Evolutionary conservation across 441 rosid species (phyloP), one percentile per base, ranked within the genome.

Genomic region (Pelargonium fulgidum): DNA sequence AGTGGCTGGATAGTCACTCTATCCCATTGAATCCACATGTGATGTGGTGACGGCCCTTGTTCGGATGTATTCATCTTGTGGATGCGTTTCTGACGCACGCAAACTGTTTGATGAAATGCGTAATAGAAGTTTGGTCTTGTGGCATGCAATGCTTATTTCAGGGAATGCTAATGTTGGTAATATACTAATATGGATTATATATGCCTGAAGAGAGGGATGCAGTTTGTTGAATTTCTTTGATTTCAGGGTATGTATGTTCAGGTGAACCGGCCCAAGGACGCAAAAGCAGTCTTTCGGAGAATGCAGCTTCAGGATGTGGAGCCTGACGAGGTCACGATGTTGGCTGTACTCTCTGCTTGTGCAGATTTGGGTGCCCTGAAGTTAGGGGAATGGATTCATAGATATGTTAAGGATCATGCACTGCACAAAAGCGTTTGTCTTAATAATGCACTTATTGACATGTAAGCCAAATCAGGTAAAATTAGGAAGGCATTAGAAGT

Each of bases 391-490:
- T 84, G 86, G 77, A 80, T 87, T 41, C 72, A 85, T 73, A 73
- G 79, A 68, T 85, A 82, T 56, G 71, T 83, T 70, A 67, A 73
- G 64, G 59, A 73, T 29, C 48, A 54, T 68, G 79, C 83, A 54
- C 68, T 81, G 71, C 56, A 77, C 17, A 76, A 81, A 4, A 3
- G 72, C 0, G 79, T 87, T 58, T 77, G 84, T 17, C 80, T 87
- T 69, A 77, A 79, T 68, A 87, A 92, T 33, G 85, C 94, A 1
- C 74, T 93, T 42, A 85, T 91, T 8, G 89, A 93, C 79, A 85
- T 82, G 91, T 88, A 85, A 47, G 84, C 92, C 0, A 93, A 90
- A 77, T 84, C 92, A 10, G 93, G 96, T 11, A 50, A 78, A 26
- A 80, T 89, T 48, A 66, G 54, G 24, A 79, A 80, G 74, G 96